Evolutionary conservation across 2,329 filamentous ascomycete species (phyloP), one percentile per base, ranked within the genome.

Genomic region (Daldinia sp.): DNA sequence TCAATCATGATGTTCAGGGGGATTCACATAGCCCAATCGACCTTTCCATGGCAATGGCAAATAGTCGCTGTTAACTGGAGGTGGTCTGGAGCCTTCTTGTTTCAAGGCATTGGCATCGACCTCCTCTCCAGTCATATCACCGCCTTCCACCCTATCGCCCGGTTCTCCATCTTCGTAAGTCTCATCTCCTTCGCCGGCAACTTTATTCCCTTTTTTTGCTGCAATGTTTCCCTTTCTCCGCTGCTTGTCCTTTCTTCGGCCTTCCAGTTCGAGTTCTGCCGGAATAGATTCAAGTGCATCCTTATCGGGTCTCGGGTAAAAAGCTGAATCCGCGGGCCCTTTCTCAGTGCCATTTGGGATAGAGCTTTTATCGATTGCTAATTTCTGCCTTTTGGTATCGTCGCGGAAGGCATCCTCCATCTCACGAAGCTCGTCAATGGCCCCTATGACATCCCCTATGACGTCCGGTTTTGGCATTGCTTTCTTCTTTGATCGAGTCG

Each of bases 21-120:
- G 1, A 80, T 90, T 82, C 79, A 95, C 93, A 86, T 97, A 98
- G 65, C 94, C 94, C 68, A 98, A 78, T 30, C 94, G 87, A 0
- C 95, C 95, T 80, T 91, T 93, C 94, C 94, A 98, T 0, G 94
- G 95, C 23, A 98, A 79, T 26, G 95, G 95, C 20, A 98, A 84
- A 75, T 90, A 93, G 71, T 88, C 88, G 76, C 93, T 97, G 75
- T 98, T 92, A 15, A 97, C 89, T 0, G 94, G 88, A 6, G 93
- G 93, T 12, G 91, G 87, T 62, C 93, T 84, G 7, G 85, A 84
- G 26, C 80, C 78, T 33, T 75, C 74, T 20, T 60, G 67, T 50
- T 74, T 75, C 1, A 77, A 56, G 9, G 60, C 37, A 2, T 67
- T 69, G 10, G 64, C 39, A 5, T 77, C 71, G 42, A 68, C 72